Conservation (phyloP, 495 filamentous ascomycete species). For the Pseudoneurospora amorphoporcata region DNA sequence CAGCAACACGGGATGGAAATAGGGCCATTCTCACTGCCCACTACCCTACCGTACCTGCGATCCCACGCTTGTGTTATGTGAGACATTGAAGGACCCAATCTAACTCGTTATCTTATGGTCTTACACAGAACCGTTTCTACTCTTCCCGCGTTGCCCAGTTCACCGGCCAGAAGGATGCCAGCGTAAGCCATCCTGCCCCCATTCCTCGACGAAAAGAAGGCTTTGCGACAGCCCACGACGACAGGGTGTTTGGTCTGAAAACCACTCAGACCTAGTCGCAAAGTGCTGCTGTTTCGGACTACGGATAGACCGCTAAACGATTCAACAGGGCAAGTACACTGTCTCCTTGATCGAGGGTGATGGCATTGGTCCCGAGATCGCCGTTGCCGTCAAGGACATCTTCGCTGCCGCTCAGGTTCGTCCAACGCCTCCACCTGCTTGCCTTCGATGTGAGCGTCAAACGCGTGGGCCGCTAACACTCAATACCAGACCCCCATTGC, state of each 20-base stretch:
- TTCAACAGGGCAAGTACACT: slow-evolving; percentile 75
- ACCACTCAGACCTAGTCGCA: slow-evolving; percentile 30
- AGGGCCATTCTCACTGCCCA: neutral
- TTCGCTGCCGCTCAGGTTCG: slow-evolving; percentile 88
- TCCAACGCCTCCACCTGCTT: slow-evolving; percentile 8
- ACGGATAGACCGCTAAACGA: slow-evolving; percentile 7
- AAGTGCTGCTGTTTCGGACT: neutral
- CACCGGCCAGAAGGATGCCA: slow-evolving; percentile 73
- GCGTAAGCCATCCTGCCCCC: slow-evolving; percentile 49
- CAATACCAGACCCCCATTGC: slow-evolving; percentile 66
- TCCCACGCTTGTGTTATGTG: neutral
- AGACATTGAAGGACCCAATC: neutral
- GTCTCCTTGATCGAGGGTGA: slow-evolving; percentile 98
- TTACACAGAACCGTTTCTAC: slow-evolving; percentile 20
- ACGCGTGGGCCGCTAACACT: neutral
- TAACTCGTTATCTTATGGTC: neutral
- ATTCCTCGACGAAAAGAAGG: neutral
- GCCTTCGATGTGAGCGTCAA: slow-evolving; percentile 3
- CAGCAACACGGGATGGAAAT: neutral
- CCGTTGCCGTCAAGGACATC: slow-evolving; percentile 95
- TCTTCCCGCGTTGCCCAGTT: slow-evolving; percentile 72
- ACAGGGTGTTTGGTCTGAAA: slow-evolving; percentile 19
- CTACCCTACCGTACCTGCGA: neutral
- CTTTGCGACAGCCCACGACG: slow-evolving; percentile 5
- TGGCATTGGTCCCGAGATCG: slow-evolving; percentile 95